Evolutionary conservation across 2,329 filamentous ascomycete genomes (phyloP).

Genomic region (Epichloe gansuensis): DNA sequence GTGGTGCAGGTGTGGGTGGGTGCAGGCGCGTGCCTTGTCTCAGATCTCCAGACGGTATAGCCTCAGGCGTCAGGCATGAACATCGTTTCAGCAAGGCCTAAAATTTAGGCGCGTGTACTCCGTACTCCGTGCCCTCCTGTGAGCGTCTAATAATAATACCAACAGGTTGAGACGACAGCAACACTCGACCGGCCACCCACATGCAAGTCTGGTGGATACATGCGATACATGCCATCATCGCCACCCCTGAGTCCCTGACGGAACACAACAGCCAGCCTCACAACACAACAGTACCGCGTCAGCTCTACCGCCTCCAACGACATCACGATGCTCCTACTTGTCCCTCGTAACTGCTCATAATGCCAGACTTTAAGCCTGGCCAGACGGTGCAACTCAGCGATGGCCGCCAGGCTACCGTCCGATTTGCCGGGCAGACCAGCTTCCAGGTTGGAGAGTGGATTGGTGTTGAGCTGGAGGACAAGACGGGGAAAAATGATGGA

Average conservation of each 20-base stretch:
- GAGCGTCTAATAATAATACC: too few species aligned
- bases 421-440: conserved; percentile 66
- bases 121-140: too few species aligned
- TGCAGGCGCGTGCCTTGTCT: background rate
- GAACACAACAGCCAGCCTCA: background rate
- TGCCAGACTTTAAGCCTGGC: conserved; percentile 50
- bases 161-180: background rate
- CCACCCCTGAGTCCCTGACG: conserved; percentile 1
- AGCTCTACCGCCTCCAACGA: background rate
- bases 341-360: conserved; percentile 21
- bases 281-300: background rate
- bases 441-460: conserved; percentile 81
- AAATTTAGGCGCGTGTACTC: too few species aligned
- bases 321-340: conserved; percentile 21
- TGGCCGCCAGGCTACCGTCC: conserved; percentile 62
- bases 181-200: background rate
- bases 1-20: background rate
- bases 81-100: too few species aligned
- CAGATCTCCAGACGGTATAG: background rate
- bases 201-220: background rate
- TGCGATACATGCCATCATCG: background rate
- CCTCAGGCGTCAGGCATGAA: background rate
- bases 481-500: conserved; percentile 86
- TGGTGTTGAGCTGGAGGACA: conserved; percentile 73
- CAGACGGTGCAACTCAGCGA: conserved; percentile 70